These are phyloP conservation scores for Erythrophleum ivorense DNA, from an alignment of 331 rosid genomes.

Conservation along the genomic window DNA sequence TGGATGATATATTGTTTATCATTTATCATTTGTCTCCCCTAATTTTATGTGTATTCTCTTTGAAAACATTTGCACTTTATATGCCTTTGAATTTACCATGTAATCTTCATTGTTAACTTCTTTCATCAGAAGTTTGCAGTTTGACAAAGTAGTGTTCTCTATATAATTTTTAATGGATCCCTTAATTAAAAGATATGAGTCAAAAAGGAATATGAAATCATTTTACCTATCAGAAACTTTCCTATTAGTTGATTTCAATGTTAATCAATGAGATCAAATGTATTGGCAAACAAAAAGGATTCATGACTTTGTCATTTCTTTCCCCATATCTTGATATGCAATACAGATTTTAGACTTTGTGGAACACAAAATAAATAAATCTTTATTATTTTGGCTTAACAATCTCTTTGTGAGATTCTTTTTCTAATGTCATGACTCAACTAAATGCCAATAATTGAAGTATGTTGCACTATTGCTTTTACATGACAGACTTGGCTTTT, in stretches of 20 bases:
- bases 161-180: too few species aligned
- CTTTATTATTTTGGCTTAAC: neutral
- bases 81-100: too few species aligned
- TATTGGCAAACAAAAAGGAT: constrained; percentile 5
- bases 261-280: neutral
- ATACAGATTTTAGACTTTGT: neutral
- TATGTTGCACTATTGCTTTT: neutral
- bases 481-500: constrained; percentile 6
- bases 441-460: neutral
- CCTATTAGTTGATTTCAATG: neutral
- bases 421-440: neutral
- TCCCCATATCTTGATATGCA: neutral
- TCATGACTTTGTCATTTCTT: neutral
- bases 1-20: too few species aligned
- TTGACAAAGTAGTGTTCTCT: too few species aligned
- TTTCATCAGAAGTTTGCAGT: too few species aligned
- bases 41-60: too few species aligned
- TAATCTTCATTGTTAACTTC: too few species aligned
- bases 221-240: neutral
- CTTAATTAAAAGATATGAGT: too few species aligned
- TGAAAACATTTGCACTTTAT: too few species aligned
- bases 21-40: too few species aligned
- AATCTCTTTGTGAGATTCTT: neutral
- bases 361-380: neutral
- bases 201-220: neutral